A percentile compares a stretch with the other conserved stretches of the same genome.
These are phyloP conservation scores for Calocera viscosa DNA, from an alignment of 768 basidiomycete genomes.

Conservation along the genomic window DNA sequence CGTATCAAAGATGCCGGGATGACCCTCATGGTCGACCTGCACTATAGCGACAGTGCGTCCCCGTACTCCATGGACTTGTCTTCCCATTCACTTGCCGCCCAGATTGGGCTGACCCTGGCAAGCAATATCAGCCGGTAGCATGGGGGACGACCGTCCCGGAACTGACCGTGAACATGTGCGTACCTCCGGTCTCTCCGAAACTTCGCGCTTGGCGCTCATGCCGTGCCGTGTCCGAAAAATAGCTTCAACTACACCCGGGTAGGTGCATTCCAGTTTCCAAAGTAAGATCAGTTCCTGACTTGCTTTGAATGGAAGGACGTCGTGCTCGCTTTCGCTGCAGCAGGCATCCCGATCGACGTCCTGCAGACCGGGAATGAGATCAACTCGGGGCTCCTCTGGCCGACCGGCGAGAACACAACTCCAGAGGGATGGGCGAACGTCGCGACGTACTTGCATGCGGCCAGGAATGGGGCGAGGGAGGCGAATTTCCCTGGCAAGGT, in stretches of 20 bases:
- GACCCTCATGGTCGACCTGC: slow-evolving; percentile 44
- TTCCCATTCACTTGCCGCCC: background rate
- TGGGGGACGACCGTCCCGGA: slow-evolving; percentile 42
- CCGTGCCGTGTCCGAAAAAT: too few relatives aligned
- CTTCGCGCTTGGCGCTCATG: too few relatives aligned
- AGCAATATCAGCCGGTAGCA: slow-evolving; percentile 45
- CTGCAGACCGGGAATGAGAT: slow-evolving; percentile 56
- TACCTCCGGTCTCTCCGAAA: background rate
- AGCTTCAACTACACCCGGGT: slow-evolving; percentile 35
- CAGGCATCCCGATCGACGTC: slow-evolving; percentile 44
- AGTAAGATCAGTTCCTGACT: background rate
- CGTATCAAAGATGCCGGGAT: slow-evolving; percentile 45
- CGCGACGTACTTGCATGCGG: slow-evolving; percentile 49
- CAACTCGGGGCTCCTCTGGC: slow-evolving; percentile 53
- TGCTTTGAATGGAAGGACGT: slow-evolving; percentile 24
- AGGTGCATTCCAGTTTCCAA: slow-evolving; percentile 32
- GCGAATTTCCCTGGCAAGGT: slow-evolving; percentile 29
- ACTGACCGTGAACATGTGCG: slow-evolving; percentile 25
- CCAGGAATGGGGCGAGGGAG: slow-evolving; percentile 41
- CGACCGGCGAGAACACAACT: slow-evolving; percentile 41
- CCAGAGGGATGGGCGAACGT: slow-evolving; percentile 25
- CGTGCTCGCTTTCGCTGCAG: slow-evolving; percentile 39
- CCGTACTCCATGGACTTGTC: slow-evolving; percentile 15
- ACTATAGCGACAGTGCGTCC: slow-evolving; percentile 52
- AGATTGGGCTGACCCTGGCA: slow-evolving; percentile 53